A percentile compares a stretch with the other conserved stretches of the same genome.
Conservation (phyloP, 257 asterid genomes). For the Haberlea rhodopensis region DNA sequence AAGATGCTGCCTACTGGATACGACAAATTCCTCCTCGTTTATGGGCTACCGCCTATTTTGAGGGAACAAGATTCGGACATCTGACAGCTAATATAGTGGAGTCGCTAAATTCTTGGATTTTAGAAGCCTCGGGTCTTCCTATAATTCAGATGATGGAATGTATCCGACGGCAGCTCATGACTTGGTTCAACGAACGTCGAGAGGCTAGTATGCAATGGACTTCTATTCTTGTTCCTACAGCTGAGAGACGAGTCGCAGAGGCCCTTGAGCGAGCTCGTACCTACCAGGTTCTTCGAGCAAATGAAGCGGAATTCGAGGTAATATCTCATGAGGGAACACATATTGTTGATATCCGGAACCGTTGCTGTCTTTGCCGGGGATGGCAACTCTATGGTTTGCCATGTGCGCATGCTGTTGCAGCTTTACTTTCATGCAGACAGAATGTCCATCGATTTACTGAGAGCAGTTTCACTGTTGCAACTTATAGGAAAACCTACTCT, state of each 20-base stretch:
- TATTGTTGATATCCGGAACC: constrained; percentile 73
- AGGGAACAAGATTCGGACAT: constrained; percentile 87
- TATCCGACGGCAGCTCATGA: constrained; percentile 90
- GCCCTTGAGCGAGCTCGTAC: constrained; percentile 87
- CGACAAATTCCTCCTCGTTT: constrained; percentile 69
- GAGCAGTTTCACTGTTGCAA: constrained; percentile 90
- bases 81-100: constrained; percentile 75
- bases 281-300: constrained; percentile 90
- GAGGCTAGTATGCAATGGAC: constrained; percentile 97
- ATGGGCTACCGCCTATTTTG: constrained; percentile 92
- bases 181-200: constrained; percentile 92
- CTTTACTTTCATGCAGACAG: constrained; percentile 83
- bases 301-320: constrained; percentile 93
- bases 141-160: constrained; percentile 93
- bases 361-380: constrained; percentile 78
- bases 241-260: constrained; percentile 85
- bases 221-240: constrained; percentile 79
- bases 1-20: constrained; percentile 88
- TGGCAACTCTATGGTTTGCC: constrained; percentile 95
- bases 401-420: constrained; percentile 98
- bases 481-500: constrained; percentile 77
- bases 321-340: constrained; percentile 90
- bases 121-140: constrained; percentile 89
- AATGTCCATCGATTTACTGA: constrained; percentile 87
- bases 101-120: constrained; percentile 65